phyloP scores from a whole-genome alignment of 805 yeast genomes.

The Cyberlindnera petersonii region DNA sequence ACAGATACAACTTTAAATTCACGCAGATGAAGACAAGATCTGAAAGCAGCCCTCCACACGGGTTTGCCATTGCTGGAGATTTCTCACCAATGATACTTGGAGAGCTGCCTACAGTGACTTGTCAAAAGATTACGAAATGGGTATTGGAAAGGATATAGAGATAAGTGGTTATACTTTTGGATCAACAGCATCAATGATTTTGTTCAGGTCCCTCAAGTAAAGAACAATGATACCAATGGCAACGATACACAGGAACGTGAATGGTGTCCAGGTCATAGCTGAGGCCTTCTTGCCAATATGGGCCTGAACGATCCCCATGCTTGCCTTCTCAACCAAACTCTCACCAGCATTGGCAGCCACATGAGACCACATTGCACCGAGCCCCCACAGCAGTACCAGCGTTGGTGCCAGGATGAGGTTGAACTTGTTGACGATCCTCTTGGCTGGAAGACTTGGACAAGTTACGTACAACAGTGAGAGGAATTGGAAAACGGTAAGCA shows the following conservation, averaged over 20 bases:
- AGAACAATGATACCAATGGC: slow-evolving; percentile 35
- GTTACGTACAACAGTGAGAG: slow-evolving; percentile 39
- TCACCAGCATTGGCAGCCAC: slow-evolving; percentile 48
- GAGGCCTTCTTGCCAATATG: slow-evolving; percentile 48
- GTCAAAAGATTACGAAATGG: slow-evolving; percentile 22
- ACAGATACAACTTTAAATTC: slow-evolving; percentile 12
- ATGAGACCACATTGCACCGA: slow-evolving; percentile 62
- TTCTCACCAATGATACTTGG: slow-evolving; percentile 31
- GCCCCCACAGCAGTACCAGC: slow-evolving; percentile 51
- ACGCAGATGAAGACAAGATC: slow-evolving; percentile 23
- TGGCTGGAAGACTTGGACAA: slow-evolving; percentile 49
- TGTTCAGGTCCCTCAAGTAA: slow-evolving; percentile 33
- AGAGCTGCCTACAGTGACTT: slow-evolving; percentile 27
- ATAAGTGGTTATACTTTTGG: slow-evolving; percentile 15
- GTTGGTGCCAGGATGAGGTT: slow-evolving; percentile 33
- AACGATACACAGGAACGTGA: slow-evolving; percentile 42
- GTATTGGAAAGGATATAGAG: slow-evolving; percentile 17
- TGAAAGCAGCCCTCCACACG: slow-evolving; percentile 35
- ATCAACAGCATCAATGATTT: slow-evolving; percentile 20
- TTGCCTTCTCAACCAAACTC: slow-evolving; percentile 43
- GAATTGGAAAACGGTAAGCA: slow-evolving; percentile 40
- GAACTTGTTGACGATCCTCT: slow-evolving; percentile 25
- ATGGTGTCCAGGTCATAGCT: slow-evolving; percentile 59
- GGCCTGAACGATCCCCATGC: slow-evolving; percentile 45
- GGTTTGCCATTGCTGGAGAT: slow-evolving; percentile 39